Base-by-base conservation (phyloP, 2,329 filamentous ascomycete species). In the Diaporthe sp. region DNA sequence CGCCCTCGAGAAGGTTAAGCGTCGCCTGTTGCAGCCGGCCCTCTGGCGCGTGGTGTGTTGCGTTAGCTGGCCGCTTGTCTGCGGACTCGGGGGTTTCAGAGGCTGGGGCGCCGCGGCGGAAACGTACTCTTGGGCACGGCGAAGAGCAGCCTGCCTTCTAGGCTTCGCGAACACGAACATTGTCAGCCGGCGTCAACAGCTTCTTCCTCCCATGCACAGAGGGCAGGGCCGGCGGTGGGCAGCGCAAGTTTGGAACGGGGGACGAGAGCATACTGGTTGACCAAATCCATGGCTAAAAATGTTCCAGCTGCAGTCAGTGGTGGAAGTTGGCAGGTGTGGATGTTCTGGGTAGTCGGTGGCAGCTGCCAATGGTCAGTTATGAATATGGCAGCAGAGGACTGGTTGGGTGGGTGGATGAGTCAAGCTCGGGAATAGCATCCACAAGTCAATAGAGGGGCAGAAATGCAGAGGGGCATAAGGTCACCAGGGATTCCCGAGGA, bases 111-210 rank as follows among this genome's bases (percentile, higher is more conserved):
- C 71, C 42, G 68, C 33, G 12, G 57, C 70, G 73, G 67, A 30
- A 73, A 91, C 94, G 88, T 87, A 96, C 95, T 99, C 87, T 99
- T 99, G 76, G 97, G 97, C n/a, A 99, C 95, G 76, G 97, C 97
- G 83, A 99, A 98, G 77, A 98, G 91, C 74, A 98, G 90, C 78
- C 97, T 94, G 82, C 96, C 96, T 88, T 97, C 95, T 82, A 98
- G 90, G 87, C 95, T 97, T 81, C 80, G 76, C 35, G 77, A 69
- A 81, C 77, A 80, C 58, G 38, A 64, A 42, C 38, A 45, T 64
- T 76, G 79, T 86, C 79, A 86, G 84, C 79, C 78, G 82, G 22
- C 22, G 45, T 67, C 64, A 67, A 67, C 45, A 52, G 64, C n/a
- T 33, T 52, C 28, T 35, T 52, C n/a, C 30, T 52, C n/a, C 45